phyloP scores from a whole-genome alignment of 2,329 filamentous ascomycete species.

The Aspergillus amoenus region DNA sequence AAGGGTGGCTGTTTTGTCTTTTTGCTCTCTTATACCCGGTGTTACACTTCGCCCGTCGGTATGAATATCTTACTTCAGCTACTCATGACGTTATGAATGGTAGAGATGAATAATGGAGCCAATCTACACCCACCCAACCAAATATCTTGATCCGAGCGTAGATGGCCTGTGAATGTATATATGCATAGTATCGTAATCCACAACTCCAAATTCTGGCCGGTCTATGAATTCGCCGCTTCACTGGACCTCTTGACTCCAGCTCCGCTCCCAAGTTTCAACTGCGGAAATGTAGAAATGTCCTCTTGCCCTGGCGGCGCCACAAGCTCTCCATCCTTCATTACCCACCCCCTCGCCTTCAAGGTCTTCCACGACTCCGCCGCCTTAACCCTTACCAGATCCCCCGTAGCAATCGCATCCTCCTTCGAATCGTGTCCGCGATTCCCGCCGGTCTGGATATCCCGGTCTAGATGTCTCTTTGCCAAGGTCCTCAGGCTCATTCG shows the following conservation, averaged over 20 bases:
- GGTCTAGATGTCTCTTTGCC: conserved; percentile 66
- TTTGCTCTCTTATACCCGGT: background rate
- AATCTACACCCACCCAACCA: conserved; percentile 17
- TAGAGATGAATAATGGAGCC: conserved; percentile 29
- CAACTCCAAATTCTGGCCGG: background rate
- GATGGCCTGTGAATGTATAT: background rate
- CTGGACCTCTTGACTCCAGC: conserved; percentile 27
- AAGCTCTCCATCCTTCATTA: conserved; percentile 49
- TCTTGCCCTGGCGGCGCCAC: conserved; percentile 29
- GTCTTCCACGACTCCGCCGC: conserved; percentile 68
- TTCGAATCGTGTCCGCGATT: conserved; percentile 78
- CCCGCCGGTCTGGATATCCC: conserved; percentile 74
- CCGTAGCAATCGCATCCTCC: conserved; percentile 86
- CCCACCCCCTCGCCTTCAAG: conserved; percentile 69
- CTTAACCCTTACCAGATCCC: conserved; percentile 75
- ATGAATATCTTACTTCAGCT: conserved; percentile 16
- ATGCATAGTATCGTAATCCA: background rate
- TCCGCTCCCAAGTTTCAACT: conserved; percentile 19
- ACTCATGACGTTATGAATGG: conserved; percentile 34
- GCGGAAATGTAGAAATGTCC: conserved; percentile 8
- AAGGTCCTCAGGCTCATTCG: conserved; percentile 77
- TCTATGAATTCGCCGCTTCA: background rate
- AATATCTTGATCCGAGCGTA: background rate
- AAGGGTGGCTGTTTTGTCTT: conserved; percentile 1
- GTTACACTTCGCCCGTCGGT: background rate